Conservation (phyloP, 2,329 filamentous ascomycete genomes). For the Zymoseptoria ardabiliae region DNA sequence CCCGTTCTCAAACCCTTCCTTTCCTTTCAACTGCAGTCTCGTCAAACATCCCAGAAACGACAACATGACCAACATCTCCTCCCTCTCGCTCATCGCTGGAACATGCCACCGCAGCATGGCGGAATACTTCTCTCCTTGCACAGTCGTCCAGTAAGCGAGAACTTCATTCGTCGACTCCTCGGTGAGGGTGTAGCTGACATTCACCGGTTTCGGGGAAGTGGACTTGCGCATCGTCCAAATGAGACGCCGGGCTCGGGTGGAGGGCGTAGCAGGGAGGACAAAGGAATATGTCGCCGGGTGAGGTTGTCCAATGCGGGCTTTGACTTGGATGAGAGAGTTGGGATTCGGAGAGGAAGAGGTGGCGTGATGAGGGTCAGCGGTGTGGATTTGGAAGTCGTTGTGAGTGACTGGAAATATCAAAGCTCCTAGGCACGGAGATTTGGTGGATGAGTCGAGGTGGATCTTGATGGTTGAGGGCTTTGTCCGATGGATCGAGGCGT, state of each 20-base stretch:
- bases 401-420: neutral
- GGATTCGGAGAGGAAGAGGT: neutral
- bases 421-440: neutral
- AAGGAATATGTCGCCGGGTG: constrained; percentile 5
- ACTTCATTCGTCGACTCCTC: constrained; percentile 2
- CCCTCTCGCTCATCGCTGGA: neutral
- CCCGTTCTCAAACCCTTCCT: constrained; percentile 1
- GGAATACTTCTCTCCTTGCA: constrained; percentile 3
- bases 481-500: constrained; percentile 2
- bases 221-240: constrained; percentile 2
- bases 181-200: constrained; percentile 3
- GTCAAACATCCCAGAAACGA: constrained; percentile 8
- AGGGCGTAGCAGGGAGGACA: constrained; percentile 2
- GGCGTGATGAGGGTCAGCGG: neutral
- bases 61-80: constrained; percentile 7
- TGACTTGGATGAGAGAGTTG: constrained; percentile 1
- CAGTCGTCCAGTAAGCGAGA: constrained; percentile 3
- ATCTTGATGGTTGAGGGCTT: constrained; percentile 5
- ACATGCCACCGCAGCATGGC: constrained; percentile 2
- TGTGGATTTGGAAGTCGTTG: constrained; percentile 3
- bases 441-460: neutral
- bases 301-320: constrained; percentile 4
- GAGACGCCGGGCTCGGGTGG: neutral
- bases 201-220: neutral
- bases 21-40: constrained; percentile 9